Conservation (phyloP, 2,329 filamentous ascomycete genomes). For the Sarocladium kiliense region DNA sequence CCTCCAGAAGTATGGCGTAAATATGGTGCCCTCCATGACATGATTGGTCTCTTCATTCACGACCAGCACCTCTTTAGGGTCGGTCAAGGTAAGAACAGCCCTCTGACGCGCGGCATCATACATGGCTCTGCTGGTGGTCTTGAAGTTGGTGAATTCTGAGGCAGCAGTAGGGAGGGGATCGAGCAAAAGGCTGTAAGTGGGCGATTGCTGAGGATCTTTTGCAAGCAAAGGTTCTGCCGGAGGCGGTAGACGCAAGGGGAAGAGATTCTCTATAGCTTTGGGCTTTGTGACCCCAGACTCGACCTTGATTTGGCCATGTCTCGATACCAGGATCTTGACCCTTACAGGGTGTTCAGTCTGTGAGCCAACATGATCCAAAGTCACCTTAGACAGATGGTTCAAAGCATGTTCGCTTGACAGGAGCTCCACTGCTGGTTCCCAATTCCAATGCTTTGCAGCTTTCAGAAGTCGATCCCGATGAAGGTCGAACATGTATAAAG, state of each 20-base stretch:
- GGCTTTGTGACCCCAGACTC: constrained; percentile 30
- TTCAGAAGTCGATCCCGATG: constrained; percentile 75
- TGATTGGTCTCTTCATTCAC: constrained; percentile 54
- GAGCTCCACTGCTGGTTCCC: constrained; percentile 38
- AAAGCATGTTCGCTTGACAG: constrained; percentile 44
- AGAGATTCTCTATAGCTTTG: constrained; percentile 42
- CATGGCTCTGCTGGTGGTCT: constrained; percentile 69
- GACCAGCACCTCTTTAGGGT: constrained; percentile 68
- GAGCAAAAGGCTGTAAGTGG: constrained; percentile 37
- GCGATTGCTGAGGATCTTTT: constrained; percentile 18
- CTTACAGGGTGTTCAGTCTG: constrained; percentile 33
- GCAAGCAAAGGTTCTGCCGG: constrained; percentile 23
- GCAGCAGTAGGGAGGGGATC: constrained; percentile 35
- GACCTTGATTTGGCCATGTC: constrained; percentile 41
- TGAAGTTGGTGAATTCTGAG: constrained; percentile 73
- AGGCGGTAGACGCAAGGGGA: constrained; percentile 49
- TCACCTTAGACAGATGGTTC: constrained; percentile 25
- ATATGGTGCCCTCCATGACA: constrained; percentile 82
- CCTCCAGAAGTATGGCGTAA: constrained; percentile 77
- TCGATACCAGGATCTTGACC: constrained; percentile 50
- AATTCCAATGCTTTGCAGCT: constrained; percentile 52
- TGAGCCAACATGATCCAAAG: constrained; percentile 30
- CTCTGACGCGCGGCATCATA: constrained; percentile 68
- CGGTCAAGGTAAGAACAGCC: constrained; percentile 45
- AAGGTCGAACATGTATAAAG: constrained; percentile 74